phyloP scores from a whole-genome alignment of 495 filamentous ascomycete species.

The Hypoxylon lenormandii region DNA sequence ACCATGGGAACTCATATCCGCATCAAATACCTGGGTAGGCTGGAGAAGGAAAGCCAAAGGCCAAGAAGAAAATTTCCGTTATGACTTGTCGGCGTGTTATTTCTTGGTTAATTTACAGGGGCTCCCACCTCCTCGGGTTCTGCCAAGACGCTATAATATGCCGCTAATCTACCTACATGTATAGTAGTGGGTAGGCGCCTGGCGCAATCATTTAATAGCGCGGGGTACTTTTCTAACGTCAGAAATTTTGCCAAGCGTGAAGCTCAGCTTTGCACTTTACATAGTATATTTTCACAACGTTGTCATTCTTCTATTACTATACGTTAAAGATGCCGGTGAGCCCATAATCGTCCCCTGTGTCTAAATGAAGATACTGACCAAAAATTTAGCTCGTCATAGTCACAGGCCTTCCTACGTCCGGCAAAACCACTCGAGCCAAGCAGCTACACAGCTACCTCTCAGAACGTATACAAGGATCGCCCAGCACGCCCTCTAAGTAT shows the following conservation, averaged over 20 bases:
- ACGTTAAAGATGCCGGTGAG: conserved; percentile 30
- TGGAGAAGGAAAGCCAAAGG: too few species aligned
- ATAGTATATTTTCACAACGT: conserved; percentile 1
- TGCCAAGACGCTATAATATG: conserved; percentile 25
- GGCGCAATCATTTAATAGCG: background rate
- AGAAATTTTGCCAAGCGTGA: conserved; percentile 22
- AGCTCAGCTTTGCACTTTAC: conserved; percentile 3
- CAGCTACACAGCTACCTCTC: conserved; percentile 79
- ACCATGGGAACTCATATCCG: too few species aligned
- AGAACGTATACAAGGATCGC: conserved; percentile 60
- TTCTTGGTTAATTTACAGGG: too few species aligned
- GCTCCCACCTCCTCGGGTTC: conserved; percentile 10
- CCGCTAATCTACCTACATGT: conserved; percentile 18
- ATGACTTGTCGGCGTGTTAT: too few species aligned
- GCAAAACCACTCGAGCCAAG: conserved; percentile 85
- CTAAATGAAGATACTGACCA: conserved; percentile 4
- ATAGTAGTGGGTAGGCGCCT: background rate
- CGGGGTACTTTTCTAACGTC: conserved; percentile 28
- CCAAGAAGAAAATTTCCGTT: too few species aligned
- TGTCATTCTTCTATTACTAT: background rate
- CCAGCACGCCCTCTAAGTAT: conserved; percentile 55
- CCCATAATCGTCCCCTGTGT: background rate
- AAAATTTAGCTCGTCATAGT: conserved; percentile 82
- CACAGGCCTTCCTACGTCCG: conserved; percentile 91
- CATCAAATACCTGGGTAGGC: too few species aligned